Conservation (phyloP, 345 rosid genomes). For the Atalantia buxifolia region DNA sequence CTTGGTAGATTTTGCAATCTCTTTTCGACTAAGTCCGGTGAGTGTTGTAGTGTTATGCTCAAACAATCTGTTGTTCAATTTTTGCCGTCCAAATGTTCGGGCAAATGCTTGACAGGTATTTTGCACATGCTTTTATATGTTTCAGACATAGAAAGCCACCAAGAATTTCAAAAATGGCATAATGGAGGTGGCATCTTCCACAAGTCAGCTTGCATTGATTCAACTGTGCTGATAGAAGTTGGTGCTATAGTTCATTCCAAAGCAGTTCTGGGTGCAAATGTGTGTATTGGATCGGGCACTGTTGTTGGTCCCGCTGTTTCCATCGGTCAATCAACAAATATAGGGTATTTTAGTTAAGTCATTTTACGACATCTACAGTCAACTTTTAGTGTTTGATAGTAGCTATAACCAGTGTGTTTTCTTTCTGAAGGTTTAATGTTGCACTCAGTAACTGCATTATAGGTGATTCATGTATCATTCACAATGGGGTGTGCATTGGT, state of each 20-base stretch:
- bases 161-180: slow-evolving; percentile 44
- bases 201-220: slow-evolving; percentile 50
- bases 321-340: slow-evolving; percentile 50
- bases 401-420: neutral
- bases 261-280: slow-evolving; percentile 52
- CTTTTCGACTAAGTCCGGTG: neutral
- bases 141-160: slow-evolving; percentile 31
- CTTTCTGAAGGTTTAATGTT: slow-evolving; percentile 51
- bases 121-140: neutral
- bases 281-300: slow-evolving; percentile 64
- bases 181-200: slow-evolving; percentile 74
- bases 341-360: slow-evolving; percentile 39
- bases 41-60: neutral
- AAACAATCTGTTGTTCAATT: neutral
- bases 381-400: neutral
- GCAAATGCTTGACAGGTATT: slow-evolving; percentile 1
- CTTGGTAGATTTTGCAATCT: neutral
- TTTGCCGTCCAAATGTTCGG: neutral
- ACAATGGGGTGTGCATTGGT: slow-evolving; percentile 82
- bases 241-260: slow-evolving; percentile 63
- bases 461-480: slow-evolving; percentile 65
- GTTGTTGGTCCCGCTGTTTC: slow-evolving; percentile 62
- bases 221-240: slow-evolving; percentile 48
- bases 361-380: neutral
- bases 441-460: slow-evolving; percentile 61